Evolutionary conservation across 371 early-diverging fungal species (phyloP).

Genomic region (Thermomucor indicae-seudaticae): DNA sequence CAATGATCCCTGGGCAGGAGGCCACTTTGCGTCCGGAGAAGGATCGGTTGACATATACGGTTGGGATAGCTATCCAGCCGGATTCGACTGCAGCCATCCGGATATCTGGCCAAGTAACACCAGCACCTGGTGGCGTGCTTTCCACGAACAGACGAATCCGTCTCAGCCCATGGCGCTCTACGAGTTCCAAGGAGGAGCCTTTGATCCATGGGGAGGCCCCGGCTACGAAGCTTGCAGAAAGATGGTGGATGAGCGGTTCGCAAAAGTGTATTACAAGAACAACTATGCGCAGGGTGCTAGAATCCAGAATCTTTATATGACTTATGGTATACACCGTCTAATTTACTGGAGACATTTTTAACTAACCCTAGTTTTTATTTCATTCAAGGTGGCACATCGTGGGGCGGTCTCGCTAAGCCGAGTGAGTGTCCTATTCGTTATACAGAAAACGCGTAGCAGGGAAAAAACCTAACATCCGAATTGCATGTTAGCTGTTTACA

Average conservation of each 20-base stretch:
- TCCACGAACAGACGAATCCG: constrained; percentile 1
- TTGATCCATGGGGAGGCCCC: constrained; percentile 10
- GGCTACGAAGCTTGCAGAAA: constrained; percentile 4
- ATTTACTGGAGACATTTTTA: neutral
- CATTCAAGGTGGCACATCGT: constrained; percentile 10
- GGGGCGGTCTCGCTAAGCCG: constrained; percentile 14
- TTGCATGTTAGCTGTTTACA: constrained; percentile 7
- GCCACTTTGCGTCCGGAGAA: neutral
- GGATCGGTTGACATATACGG: constrained; percentile 9
- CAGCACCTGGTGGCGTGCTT: neutral
- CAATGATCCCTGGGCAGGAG: constrained; percentile 2
- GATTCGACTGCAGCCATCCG: constrained; percentile 12
- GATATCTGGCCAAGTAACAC: constrained; percentile 4
- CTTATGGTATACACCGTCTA: neutral
- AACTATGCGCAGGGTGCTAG: constrained; percentile 9
- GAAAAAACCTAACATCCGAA: too few species aligned
- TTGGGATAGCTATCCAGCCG: constrained; percentile 9
- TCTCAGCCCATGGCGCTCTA: constrained; percentile 8
- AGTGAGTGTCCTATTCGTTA: constrained; percentile 1
- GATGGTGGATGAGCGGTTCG: constrained; percentile 11
- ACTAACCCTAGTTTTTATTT: neutral
- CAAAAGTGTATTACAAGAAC: constrained; percentile 13
- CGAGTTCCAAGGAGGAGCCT: constrained; percentile 15
- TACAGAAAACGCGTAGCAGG: neutral
- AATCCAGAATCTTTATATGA: constrained; percentile 11